Base-by-base conservation (phyloP, 1,284 basidiomycete species). In the Cryptococcus jaspeensis region DNA sequence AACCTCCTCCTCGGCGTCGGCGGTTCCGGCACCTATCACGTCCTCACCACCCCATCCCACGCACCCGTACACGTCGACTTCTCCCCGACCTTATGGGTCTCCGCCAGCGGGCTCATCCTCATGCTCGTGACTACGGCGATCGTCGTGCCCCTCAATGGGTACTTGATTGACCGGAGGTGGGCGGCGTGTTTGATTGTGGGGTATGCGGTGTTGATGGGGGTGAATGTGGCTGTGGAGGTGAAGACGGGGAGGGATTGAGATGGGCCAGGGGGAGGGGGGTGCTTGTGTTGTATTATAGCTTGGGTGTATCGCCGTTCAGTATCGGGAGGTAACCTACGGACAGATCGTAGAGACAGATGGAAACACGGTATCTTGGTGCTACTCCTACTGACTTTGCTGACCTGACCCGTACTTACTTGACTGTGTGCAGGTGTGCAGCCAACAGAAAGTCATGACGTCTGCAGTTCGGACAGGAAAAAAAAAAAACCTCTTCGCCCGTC, bases 111-210 rank as follows among this genome's bases (percentile, higher is more conserved):
- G 2, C 80, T 98, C 22, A 80, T 97, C 16, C 71, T 81, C 46
- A 78, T 97, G 15, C 81, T 97, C 16, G 67, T 86, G 5, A 81
- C 83, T 16, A 97, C 92, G n/a, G 78, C 94, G 44, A 77, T 94
- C 47, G 84, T 88, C 60, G 90, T 97, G 0, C 93, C 94, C 1
- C 70, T 87, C 63, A 94, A 94, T 67, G 85, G 84, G 37, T 97
- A 89, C 72, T 81, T 85, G 66, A 83, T 97, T 43, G 87, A 88
- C 50, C 80, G 88, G 53, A 78, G 81, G 41, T 93, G 92, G 88
- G 94, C 92, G 0, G 65, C 87, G 11, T 82, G 87, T 60, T 81
- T 97, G 60, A 87, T 97, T 42, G 70, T 78, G 15, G 86, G 84
- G 5, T 98, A 97, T 72, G 69, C 82, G 16, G 76, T 81, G 20